Conservation (phyloP, 306 rosid species). For the Betula pendula region DNA sequence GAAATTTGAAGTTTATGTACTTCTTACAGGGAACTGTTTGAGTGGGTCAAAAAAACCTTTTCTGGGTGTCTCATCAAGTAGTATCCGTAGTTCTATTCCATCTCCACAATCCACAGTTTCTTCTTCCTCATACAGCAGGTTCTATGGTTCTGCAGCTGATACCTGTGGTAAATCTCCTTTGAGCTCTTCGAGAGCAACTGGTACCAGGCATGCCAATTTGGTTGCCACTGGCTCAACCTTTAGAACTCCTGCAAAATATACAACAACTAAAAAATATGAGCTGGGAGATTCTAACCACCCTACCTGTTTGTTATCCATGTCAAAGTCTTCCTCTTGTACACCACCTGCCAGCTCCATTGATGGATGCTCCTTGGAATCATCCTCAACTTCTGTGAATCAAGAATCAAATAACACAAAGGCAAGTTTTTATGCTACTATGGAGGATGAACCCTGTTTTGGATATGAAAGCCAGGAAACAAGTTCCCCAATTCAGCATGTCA, state of each 20-base stretch:
- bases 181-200: conserved; percentile 2
- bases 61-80: conserved; percentile 12
- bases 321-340: conserved; percentile 26
- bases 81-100: conserved; percentile 18
- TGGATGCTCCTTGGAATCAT: conserved; percentile 35
- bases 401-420: background rate
- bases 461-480: conserved; percentile 1
- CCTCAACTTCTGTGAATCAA: conserved; percentile 21
- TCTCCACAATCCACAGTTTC: conserved; percentile 15
- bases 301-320: conserved; percentile 19
- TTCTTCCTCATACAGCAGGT: conserved; percentile 9
- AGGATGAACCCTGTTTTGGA: background rate
- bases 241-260: conserved; percentile 20
- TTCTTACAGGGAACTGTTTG: conserved; percentile 36
- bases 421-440: conserved; percentile 1
- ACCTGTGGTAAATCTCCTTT: conserved; percentile 19
- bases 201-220: background rate
- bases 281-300: conserved; percentile 12
- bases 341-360: conserved; percentile 34
- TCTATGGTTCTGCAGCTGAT: background rate
- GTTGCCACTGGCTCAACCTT: conserved; percentile 9
- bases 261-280: conserved; percentile 10
- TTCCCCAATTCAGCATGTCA: background rate
- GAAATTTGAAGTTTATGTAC: conserved; percentile 2
- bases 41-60: conserved; percentile 24